Conservation (phyloP, 1,284 basidiomycete genomes). For the Irpex lacteus region DNA sequence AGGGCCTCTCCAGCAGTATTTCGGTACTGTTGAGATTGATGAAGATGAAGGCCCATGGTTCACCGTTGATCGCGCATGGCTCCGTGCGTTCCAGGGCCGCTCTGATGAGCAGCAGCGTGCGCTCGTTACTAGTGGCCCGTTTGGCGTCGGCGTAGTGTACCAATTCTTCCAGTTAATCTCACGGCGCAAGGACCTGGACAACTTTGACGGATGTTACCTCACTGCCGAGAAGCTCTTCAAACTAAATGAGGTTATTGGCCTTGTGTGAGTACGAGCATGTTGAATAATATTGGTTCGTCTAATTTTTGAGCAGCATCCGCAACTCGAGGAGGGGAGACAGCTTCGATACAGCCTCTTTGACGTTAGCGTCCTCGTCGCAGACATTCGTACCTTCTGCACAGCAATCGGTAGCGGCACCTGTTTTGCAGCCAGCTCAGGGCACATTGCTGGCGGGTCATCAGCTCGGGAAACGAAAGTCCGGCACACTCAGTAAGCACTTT, state of each 20-base stretch:
- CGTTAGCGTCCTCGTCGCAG: background rate
- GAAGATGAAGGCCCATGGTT: slow-evolving; percentile 9
- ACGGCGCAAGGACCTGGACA: background rate
- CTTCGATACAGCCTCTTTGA: background rate
- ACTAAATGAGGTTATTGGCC: background rate
- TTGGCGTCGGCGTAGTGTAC: background rate
- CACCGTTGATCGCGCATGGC: slow-evolving; percentile 8
- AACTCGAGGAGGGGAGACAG: background rate
- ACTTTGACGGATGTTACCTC: background rate
- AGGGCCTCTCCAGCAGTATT: background rate
- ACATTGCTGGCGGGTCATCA: background rate
- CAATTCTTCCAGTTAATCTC: background rate
- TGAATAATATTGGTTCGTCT: background rate
- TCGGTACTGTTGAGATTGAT: background rate
- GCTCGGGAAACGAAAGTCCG: background rate
- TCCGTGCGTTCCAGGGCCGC: slow-evolving; percentile 6
- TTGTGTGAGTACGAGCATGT: background rate
- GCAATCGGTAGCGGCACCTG: background rate
- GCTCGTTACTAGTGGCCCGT: background rate
- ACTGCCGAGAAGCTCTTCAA: background rate
- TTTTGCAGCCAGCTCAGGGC: no score
- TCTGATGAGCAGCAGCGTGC: background rate
- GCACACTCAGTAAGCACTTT: background rate
- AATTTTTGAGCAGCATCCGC: background rate
- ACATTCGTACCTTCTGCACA: background rate